Base-by-base conservation (phyloP, 768 basidiomycete genomes). In the Cubamyces lactineus region DNA sequence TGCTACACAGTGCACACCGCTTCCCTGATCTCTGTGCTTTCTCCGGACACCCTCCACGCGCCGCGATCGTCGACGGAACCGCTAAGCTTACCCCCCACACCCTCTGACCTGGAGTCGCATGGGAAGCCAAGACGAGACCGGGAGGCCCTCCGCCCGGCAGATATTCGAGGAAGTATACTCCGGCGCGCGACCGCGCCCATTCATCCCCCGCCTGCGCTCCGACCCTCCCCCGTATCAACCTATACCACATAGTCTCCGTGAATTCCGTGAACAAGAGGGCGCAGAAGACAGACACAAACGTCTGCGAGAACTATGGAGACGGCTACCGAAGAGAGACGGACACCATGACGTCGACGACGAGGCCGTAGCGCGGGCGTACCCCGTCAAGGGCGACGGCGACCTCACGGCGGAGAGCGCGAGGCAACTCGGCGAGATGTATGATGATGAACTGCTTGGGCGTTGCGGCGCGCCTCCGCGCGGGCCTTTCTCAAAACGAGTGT, bases 231-330 rank as follows among this genome's bases (percentile, higher is more conserved):
- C 74, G 57, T 75, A 72, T 68, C 74, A 70, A 72, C 74, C 72
- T 58, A 70, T 72, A 67, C 86, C 73, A 66, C 80, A 74, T 63
- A 82, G 80, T 49, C 80, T 95, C 48, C 73, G 77, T 40, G 88
- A 87, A 63, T 93, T 89, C 69, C 84, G 82, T 56, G 76, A 77
- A 57, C 76, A 74, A 40, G 92, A 95, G 74, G 88, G 89, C 39
- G 74, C 77, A 64, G 84, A 83, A 62, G 76, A 78, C 64, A 78
- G 91, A 40, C 86, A 88, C 71, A 77, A 77, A 51, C 82, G 85
- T 51, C 73, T 92, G 53, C 79, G 80, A 57, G 80, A 80, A 48
- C 73, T 93, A 30, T 94, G 91, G 88, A 76, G 78, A 55, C 81
- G 80, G 53, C 79, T 93, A 39, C 78, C 80, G 41, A 70, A 63